phyloP scores from a whole-genome alignment of 2,329 filamentous ascomycete species.

The Colletotrichum acutatum region DNA sequence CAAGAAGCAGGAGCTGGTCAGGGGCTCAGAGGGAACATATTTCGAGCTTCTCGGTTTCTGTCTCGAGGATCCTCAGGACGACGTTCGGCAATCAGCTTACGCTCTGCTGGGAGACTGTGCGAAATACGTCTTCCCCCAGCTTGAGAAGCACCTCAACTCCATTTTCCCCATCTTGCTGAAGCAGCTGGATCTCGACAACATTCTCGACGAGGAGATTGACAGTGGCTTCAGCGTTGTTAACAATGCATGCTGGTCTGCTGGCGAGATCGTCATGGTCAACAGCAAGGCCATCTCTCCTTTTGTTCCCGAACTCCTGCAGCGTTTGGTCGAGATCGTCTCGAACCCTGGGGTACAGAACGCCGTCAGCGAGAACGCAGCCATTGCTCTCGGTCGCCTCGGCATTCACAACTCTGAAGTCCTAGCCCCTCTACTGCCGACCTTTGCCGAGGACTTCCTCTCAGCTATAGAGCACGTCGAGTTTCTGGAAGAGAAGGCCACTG shows the following conservation, averaged over 20 bases:
- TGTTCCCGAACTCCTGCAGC: constrained; percentile 79
- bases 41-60: constrained; percentile 92
- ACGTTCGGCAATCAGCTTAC: constrained; percentile 96
- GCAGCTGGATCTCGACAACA: constrained; percentile 84
- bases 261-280: constrained; percentile 88
- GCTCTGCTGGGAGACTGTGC: constrained; percentile 94
- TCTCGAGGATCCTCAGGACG: constrained; percentile 90
- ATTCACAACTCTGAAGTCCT: constrained; percentile 80
- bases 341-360: constrained; percentile 88
- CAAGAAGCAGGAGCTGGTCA: constrained; percentile 81
- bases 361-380: constrained; percentile 92
- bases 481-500: constrained; percentile 93
- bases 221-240: constrained; percentile 93
- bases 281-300: constrained; percentile 81
- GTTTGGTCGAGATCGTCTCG: constrained; percentile 83
- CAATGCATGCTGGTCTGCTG: constrained; percentile 97
- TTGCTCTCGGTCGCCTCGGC: constrained; percentile 89
- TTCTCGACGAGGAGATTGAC: constrained; percentile 83
- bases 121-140: constrained; percentile 87
- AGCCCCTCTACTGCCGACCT: constrained; percentile 81
- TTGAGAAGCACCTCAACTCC: constrained; percentile 77
- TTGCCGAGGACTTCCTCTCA: constrained; percentile 83
- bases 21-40: constrained; percentile 80
- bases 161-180: constrained; percentile 86
- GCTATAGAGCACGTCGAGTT: constrained; percentile 87